Evolutionary conservation across 2,329 filamentous ascomycete species (phyloP), one percentile per base, ranked within the genome.

Genomic region (Colletotrichum sidae): DNA sequence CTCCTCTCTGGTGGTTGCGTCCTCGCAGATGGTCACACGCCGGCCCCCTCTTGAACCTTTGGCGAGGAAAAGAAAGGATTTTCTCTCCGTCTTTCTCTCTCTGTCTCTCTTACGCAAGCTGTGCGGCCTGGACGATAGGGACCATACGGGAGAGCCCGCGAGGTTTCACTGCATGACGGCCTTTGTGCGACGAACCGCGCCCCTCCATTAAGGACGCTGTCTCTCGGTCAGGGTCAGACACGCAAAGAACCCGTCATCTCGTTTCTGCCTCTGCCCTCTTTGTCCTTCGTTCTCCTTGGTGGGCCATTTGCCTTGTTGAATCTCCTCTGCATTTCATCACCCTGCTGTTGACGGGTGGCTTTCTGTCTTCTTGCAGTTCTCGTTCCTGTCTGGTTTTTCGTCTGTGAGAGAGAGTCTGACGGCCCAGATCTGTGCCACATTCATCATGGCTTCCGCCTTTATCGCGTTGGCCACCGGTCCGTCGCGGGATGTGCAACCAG

Each of bases 101-200:
- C 25, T 17, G 15, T 17, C 15, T 25, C 25, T 25, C 25, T 25
- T 25, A 25, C 25, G 25, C 25, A 25, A 5, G 1, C 25, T 25
- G 3, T 25, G 25, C 4, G 25, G 25, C 25, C n/a, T 46, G 44
- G 6, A 46, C 8, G 44, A 46, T 4, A 11, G 33, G 8, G 45
- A 38, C 52, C 45, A 57, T 49, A 50, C 59, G 38, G 59, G 52
- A 34, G 34, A 42, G 44, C 33, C 52, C 52, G 52, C 39, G 17
- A 39, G 39, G 59, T 57, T 58, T 35, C 59, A 58, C 59, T n/a
- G 34, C 59, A 52, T 57, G 12, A 11, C 35, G 35, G 44, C 15
- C n/a, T 15, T 38, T 62, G 46, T 46, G 33, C 53, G 8, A 58
- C 39, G 54, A 25, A 15, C 34, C 39, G 17, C 44, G 42, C 54